These are phyloP conservation scores for Nasturtium officinale DNA, from an alignment of 345 rosid species.

Conservation along the genomic window DNA sequence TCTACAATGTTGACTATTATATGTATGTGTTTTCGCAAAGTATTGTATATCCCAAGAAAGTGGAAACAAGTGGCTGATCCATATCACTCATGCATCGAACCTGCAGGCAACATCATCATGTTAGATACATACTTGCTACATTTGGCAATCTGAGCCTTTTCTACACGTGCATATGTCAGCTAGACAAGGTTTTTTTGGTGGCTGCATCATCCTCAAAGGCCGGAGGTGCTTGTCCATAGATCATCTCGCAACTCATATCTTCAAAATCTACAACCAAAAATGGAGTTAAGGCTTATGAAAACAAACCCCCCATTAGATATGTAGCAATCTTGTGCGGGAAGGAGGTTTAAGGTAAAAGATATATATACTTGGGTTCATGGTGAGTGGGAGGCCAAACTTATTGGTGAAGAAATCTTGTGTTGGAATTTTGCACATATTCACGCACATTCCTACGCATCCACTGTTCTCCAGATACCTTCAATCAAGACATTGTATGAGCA, in stretches of 20 bases:
- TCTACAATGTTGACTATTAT: constrained; percentile 26
- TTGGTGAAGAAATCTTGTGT: constrained; percentile 98
- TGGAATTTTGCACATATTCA: constrained; percentile 95
- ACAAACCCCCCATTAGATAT: neutral
- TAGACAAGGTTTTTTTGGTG: constrained; percentile 44
- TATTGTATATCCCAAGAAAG: constrained; percentile 15
- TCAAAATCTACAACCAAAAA: constrained; percentile 66
- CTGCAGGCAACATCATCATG: constrained; percentile 33
- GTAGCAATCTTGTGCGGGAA: neutral
- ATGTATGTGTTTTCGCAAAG: constrained; percentile 6
- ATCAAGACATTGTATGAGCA: neutral
- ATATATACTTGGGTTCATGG: constrained; percentile 80
- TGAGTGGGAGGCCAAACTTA: constrained; percentile 93
- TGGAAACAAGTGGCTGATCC: neutral
- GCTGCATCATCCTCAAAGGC: constrained; percentile 75
- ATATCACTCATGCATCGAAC: constrained; percentile 38
- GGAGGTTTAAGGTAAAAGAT: neutral
- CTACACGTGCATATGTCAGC: constrained; percentile 40
- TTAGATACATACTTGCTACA: neutral
- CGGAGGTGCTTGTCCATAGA: constrained; percentile 85
- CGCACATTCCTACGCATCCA: constrained; percentile 98
- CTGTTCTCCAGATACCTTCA: constrained; percentile 93
- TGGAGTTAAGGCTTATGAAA: neutral
- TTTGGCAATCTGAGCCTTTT: constrained; percentile 1
- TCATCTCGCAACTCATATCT: constrained; percentile 98